Evolutionary conservation across 1,139 yeast species (phyloP), one percentile per base, ranked within the genome.

Genomic region (Kluyveromyces marxianus): DNA sequence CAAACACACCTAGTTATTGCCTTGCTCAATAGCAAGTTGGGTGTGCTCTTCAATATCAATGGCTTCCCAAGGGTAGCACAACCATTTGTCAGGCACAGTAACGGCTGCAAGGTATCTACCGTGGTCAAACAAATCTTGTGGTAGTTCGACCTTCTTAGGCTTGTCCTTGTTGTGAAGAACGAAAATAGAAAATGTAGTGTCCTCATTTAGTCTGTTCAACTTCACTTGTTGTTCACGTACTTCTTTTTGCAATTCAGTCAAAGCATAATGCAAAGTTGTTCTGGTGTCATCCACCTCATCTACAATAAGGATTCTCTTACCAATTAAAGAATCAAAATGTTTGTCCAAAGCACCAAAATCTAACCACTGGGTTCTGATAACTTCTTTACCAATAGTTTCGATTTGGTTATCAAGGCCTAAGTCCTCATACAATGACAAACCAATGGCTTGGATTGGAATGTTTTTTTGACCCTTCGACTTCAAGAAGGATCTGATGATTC

Each of bases 281-380:
- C 97, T 82, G 44, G 97, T 88, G 65, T 89, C 97, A 66, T 89
- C 97, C 41, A 89, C 97, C 67, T 89, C 97, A 63, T 89, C 97
- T 50, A 89, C 92, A 60, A 89, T 85, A 62, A 88, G 71, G 35
- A 88, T 73, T 60, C 79, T 83, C 68, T 87, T 88, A 55, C 95
- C 95, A 44, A 87, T 83, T 55, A 87, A 74, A 50, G 80, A 80
- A 59, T 76, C 72, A 54, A 77, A 72, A 57, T 76, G 79, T 61
- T 74, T 69, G 46, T 74, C 71, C 44, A 77, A 64, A 14, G 76
- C 66, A 42, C 74, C 69, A 68, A 88, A 89, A 67, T 90, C 96
- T 47, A 90, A 79, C 97, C 97, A 90, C 69, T 90, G 97, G 44
- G 96, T 86, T 69, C 97, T 82, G 40, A 87, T 83, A 39, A 90